phyloP scores from a whole-genome alignment of 306 rosid species.

The Sophora flavescens region DNA sequence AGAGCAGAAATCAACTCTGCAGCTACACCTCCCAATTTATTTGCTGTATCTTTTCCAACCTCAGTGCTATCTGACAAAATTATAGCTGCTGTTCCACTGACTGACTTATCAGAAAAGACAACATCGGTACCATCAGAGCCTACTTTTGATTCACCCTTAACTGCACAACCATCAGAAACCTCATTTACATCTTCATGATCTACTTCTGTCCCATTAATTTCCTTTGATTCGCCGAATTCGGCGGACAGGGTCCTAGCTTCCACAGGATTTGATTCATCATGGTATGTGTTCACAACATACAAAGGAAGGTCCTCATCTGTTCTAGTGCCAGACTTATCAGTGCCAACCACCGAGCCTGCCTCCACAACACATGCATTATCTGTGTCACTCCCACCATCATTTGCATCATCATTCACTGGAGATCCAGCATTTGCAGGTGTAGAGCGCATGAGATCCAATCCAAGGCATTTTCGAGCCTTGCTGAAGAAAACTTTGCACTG shows the following conservation, averaged over 20 bases:
- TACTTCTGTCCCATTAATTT: conserved; percentile 44
- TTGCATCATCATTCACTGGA: conserved; percentile 62
- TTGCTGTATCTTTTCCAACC: conserved; percentile 45
- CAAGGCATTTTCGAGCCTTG: conserved; percentile 91
- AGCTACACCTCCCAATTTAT: conserved; percentile 47
- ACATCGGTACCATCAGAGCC: conserved; percentile 50
- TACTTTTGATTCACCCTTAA: conserved; percentile 47
- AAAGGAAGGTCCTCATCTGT: conserved; percentile 61
- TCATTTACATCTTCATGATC: conserved; percentile 47
- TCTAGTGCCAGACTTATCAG: conserved; percentile 66
- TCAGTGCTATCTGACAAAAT: conserved; percentile 44
- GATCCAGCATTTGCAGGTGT: conserved; percentile 58
- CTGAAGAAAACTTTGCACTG: conserved; percentile 96
- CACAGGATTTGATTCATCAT: conserved; percentile 57
- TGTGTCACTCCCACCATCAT: conserved; percentile 80
- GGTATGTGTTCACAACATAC: conserved; percentile 48
- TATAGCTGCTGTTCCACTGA: conserved; percentile 44
- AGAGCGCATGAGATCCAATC: conserved; percentile 70
- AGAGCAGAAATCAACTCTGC: conserved; percentile 44
- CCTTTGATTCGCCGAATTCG: conserved; percentile 50
- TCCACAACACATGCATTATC: conserved; percentile 78
- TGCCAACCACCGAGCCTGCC: conserved; percentile 58
- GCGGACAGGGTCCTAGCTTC: conserved; percentile 54
- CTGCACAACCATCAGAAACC: conserved; percentile 53
- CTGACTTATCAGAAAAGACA: conserved; percentile 46